Percentiles rank a stretch among this genome's conserved stretches.
phyloP scores from a whole-genome alignment of 768 basidiomycete species.

The Leccinum pellstonianum region DNA sequence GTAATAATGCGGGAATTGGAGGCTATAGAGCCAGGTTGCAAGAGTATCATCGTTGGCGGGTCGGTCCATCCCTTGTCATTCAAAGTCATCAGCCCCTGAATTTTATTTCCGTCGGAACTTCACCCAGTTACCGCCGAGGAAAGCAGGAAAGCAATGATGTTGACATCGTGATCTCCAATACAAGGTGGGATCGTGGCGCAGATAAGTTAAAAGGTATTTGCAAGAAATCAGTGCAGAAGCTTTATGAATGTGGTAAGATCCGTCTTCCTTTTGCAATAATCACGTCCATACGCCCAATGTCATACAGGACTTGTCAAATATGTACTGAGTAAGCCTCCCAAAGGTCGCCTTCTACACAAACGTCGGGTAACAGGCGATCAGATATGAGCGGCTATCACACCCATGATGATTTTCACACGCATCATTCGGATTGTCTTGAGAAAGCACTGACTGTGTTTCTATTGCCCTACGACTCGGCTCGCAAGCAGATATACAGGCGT shows the following conservation, averaged over 20 bases:
- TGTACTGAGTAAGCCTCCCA: slow-evolving; percentile 64
- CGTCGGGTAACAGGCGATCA: slow-evolving; percentile 28
- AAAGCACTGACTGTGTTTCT: slow-evolving; percentile 81
- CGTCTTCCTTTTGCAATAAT: neutral
- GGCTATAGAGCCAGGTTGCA: slow-evolving; percentile 61
- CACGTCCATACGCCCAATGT: neutral
- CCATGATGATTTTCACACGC: slow-evolving; percentile 51
- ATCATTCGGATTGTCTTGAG: slow-evolving; percentile 80
- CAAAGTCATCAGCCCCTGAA: neutral
- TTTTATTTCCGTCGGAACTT: neutral
- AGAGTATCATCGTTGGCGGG: slow-evolving; percentile 82
- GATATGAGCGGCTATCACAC: slow-evolving; percentile 62
- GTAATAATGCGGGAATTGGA: slow-evolving; percentile 68
- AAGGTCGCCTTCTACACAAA: neutral
- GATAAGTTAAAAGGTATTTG: slow-evolving; percentile 61
- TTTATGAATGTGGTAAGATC: slow-evolving; percentile 55
- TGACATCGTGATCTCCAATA: slow-evolving; percentile 85
- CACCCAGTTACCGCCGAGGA: slow-evolving; percentile 74
- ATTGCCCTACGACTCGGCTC: slow-evolving; percentile 44
- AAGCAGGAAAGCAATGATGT: slow-evolving; percentile 82
- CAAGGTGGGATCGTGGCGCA: slow-evolving; percentile 42
- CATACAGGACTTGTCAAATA: slow-evolving; percentile 69
- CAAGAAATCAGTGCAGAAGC: slow-evolving; percentile 52
- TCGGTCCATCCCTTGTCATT: slow-evolving; percentile 33
- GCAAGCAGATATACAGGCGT: slow-evolving; percentile 54